Evolutionary conservation across 2,329 filamentous ascomycete genomes (phyloP), one percentile per base, ranked within the genome.

Genomic region (Aureobasidium namibiae): DNA sequence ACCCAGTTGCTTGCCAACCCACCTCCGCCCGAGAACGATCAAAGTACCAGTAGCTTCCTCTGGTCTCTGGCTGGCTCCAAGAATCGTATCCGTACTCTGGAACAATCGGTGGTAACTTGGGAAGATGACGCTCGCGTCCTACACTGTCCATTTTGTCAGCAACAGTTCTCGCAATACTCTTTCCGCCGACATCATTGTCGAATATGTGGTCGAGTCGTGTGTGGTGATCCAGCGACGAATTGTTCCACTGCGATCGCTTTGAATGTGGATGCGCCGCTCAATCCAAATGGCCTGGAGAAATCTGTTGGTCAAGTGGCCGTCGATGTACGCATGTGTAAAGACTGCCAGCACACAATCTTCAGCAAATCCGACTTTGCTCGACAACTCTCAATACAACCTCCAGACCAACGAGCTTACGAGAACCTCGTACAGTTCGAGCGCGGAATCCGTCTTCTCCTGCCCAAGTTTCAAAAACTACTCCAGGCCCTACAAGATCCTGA

Each of bases 181-280:
- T 95, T 97, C 68, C 84, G 94, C 67, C 80, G 94, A 65, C 94
- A 97, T 72, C 94, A 99, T 73, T 99, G 94, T 73, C 84, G 94
- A 58, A 87, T 95, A 73, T 99, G 94, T 67, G 94, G 94, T 3
- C 84, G 88, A 44, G 91, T 99, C 0, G 90, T 99, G 0, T 99
- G 94, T 69, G 90, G 90, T 13, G 94, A 99, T 72, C 83, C 83
- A 0, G 81, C 83, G 60, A 99, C 94, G 0, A 85, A 75, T 3
- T 99, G 94, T 72, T 99, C 94, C 0, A 84, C 79, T 9, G 89
- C 96, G 66, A 80, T 99, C 56, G 89, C 87, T 4, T 75, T 99
- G 44, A 90, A 88, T 67, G 86, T 97, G 18, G 79, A 86, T 68
- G 75, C 81, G 9, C 42, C 63, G 68, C 72, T 66, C 44, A 61